phyloP scores from a whole-genome alignment of 257 asterid species.

The Nicotiana sylvestris region DNA sequence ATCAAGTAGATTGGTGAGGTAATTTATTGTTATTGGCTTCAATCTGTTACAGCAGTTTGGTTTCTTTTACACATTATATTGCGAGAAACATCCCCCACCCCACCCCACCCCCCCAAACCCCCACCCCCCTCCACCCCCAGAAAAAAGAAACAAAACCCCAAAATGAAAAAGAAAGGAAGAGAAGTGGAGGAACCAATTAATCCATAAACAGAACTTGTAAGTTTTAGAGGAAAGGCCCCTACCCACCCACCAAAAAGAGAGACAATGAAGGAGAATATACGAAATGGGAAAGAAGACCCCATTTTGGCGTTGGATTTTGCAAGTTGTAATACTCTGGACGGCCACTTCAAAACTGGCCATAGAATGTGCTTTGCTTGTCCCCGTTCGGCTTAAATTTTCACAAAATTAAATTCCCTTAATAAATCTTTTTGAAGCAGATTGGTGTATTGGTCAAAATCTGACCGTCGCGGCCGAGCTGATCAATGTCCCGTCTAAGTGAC shows the following conservation, averaged over 20 bases:
- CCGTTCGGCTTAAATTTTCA: neutral
- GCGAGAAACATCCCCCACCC: neutral
- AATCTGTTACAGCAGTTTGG: neutral
- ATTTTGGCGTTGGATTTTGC: neutral
- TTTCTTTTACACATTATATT: neutral
- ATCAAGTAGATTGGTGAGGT: conserved; percentile 1
- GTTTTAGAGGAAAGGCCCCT: neutral
- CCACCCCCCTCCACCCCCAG: neutral
- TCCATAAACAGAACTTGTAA: neutral
- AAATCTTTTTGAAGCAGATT: too few species aligned
- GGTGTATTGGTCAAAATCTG: too few species aligned
- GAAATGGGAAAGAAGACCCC: neutral
- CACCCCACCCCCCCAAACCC: too few species aligned
- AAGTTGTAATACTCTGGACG: neutral
- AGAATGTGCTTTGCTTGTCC: too few species aligned
- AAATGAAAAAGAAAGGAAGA: neutral
- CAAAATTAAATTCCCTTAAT: too few species aligned
- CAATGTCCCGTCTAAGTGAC: too few species aligned
- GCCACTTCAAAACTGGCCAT: neutral
- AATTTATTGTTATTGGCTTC: neutral
- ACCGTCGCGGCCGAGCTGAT: too few species aligned
- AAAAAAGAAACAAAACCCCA: neutral
- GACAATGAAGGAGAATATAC: neutral
- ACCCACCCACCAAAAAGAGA: neutral
- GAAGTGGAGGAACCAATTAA: neutral